Conservation (phyloP, 2,329 filamentous ascomycete species). For the Penicillium brevicompactum region DNA sequence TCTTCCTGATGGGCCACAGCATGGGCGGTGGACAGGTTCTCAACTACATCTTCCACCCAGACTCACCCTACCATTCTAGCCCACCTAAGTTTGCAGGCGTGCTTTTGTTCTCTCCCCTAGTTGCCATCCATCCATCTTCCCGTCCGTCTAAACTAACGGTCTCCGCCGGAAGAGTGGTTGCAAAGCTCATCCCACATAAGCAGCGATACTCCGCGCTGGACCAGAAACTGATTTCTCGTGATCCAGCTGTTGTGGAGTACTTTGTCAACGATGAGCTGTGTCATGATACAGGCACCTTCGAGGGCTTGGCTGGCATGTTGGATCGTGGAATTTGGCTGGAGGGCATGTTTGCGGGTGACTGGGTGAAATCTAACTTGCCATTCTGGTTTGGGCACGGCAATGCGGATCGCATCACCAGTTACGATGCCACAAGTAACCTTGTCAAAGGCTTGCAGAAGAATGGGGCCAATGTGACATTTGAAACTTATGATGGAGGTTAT, state of each 20-base stretch:
- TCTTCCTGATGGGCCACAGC: conserved; percentile 87
- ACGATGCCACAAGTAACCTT: conserved; percentile 65
- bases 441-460: conserved; percentile 64
- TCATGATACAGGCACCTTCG: conserved; percentile 84
- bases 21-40: conserved; percentile 85
- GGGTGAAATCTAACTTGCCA: conserved; percentile 50
- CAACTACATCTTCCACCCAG: conserved; percentile 53
- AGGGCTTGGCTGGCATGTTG: conserved; percentile 74
- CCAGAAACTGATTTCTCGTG: conserved; percentile 65
- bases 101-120: conserved; percentile 75
- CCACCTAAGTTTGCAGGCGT: conserved; percentile 66
- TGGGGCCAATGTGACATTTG: conserved; percentile 70
- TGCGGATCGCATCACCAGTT: conserved; percentile 70
- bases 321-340: conserved; percentile 69
- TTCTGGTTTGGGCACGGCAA: conserved; percentile 78
- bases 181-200: conserved; percentile 65
- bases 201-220: conserved; percentile 70
- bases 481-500: conserved; percentile 73
- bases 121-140: conserved; percentile 68
- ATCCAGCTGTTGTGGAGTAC: conserved; percentile 62
- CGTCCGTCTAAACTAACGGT: conserved; percentile 67
- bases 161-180: conserved; percentile 66
- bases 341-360: conserved; percentile 41
- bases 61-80: conserved; percentile 35
- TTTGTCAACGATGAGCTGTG: conserved; percentile 69